Base-by-base conservation (phyloP, 2,329 filamentous ascomycete genomes). In the Fusarium nanum region DNA sequence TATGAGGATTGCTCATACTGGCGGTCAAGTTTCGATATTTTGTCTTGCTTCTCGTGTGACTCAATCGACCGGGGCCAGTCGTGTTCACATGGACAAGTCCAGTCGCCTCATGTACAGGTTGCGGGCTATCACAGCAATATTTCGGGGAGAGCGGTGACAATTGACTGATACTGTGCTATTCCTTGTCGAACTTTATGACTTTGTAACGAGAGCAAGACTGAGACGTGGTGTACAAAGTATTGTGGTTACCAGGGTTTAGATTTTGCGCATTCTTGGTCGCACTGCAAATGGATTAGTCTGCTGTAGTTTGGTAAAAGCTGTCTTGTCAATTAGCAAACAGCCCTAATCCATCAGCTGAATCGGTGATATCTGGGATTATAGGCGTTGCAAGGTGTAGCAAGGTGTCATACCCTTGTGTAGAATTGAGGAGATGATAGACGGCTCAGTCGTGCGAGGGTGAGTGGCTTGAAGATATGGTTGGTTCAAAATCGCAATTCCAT, bases 241-340 rank as follows among this genome's bases (percentile, higher is more conserved):
- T 63, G 60, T 59, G 62, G 52, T 66, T 40, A 53, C 67, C 61
- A 60, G 66, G 63, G 72, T 75, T 67, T 70, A 23, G 66, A 72
- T 70, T 76, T 71, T 60, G 68, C 55, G 69, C 72, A 70, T 55
- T 61, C 67, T 71, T 67, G 64, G 69, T 75, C 73, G 75, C 71
- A 71, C 63, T 65, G 61, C 40, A 56, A 64, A 63, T 58, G 63
- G 66, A 46, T 65, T 70, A 67, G 71, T 40, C 47, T 52, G 48
- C 57, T 68, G 63, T 61, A 28, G 54, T 55, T 71, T 62, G 54
- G 55, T 59, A 60, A 57, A 62, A 70, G 59, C 46, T 61, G 53
- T 56, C 55, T 42, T 64, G 62, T 64, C 45, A 54, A 55, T 58
- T 28, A 34, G 40, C 47, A 58, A 68, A 40, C 56, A 63, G 57